Evolutionary conservation across 495 filamentous ascomycete species (phyloP).

Genomic region (Penicillium diatomitis): DNA sequence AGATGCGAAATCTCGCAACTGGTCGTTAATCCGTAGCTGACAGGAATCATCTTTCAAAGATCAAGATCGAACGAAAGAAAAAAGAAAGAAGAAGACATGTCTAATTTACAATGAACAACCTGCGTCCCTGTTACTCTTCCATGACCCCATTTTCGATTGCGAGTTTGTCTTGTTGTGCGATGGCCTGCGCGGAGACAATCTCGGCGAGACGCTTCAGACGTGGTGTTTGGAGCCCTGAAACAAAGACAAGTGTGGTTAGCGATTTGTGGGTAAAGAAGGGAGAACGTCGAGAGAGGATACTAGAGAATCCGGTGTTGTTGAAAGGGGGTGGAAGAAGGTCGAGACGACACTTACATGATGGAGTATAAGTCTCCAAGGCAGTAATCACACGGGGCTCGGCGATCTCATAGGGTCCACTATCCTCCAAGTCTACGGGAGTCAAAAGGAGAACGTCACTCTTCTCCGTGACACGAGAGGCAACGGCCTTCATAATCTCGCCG

Average conservation of each 20-base stretch:
- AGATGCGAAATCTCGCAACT: constrained; percentile 12
- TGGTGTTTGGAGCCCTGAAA: constrained; percentile 82
- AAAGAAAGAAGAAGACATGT: constrained; percentile 11
- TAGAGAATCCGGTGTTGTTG: too few species aligned
- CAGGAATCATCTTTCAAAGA: not conserved
- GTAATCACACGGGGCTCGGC: constrained; percentile 94
- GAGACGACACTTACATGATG: constrained; percentile 60
- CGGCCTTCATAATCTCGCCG: constrained; percentile 99
- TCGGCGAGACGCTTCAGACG: constrained; percentile 89
- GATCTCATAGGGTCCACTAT: constrained; percentile 98
- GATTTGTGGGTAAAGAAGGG: too few species aligned
- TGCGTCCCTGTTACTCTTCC: constrained; percentile 13
- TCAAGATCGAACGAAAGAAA: constrained; percentile 5
- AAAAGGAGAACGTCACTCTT: constrained; percentile 95
- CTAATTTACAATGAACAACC: constrained; percentile 26
- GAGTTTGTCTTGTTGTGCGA: constrained; percentile 82
- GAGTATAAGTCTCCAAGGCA: constrained; percentile 94
- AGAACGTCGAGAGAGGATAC: too few species aligned
- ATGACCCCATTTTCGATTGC: constrained; percentile 42
- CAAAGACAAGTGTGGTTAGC: constrained; percentile 5
- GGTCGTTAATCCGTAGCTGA: constrained; percentile 25
- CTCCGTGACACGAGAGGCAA: constrained; percentile 93
- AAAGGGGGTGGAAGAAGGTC: not conserved
- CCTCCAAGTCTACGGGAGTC: constrained; percentile 95
- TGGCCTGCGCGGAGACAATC: constrained; percentile 92